phyloP scores from a whole-genome alignment of 352 stramenopile species.

The Elongisporangium undulatum region DNA sequence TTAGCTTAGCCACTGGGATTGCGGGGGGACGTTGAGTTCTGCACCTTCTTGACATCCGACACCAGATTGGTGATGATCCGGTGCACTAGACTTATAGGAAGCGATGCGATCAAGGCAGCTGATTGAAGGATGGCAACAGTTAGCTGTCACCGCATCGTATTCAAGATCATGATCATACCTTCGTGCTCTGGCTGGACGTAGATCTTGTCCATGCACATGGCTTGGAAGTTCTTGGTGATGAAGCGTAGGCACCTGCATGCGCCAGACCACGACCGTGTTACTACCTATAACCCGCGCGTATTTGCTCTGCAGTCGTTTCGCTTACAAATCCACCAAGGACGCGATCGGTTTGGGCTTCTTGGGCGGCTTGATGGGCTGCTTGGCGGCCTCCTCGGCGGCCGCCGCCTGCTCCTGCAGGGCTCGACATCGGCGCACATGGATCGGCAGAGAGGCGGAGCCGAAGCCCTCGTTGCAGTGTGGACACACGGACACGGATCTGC shows the following conservation, averaged over 20 bases:
- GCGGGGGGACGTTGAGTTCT: no score
- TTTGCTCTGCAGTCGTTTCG: not conserved
- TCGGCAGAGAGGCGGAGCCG: conserved; percentile 49
- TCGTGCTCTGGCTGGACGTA: conserved; percentile 48
- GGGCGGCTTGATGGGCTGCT: conserved; percentile 8
- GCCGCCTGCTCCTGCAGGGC: conserved; percentile 23
- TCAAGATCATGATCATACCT: conserved; percentile 19
- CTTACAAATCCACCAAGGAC: conserved; percentile 61
- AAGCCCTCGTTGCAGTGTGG: conserved; percentile 58
- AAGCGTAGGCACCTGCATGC: conserved; percentile 47
- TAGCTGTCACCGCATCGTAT: not conserved
- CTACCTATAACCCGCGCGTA: no score
- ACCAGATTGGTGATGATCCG: conserved; percentile 65
- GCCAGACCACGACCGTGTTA: not conserved
- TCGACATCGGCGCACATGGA: conserved; percentile 60
- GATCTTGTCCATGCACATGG: conserved; percentile 62
- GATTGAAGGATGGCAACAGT: conserved; percentile 1
- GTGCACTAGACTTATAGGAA: conserved; percentile 58
- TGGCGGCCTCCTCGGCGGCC: conserved; percentile 5
- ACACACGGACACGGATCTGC: conserved; percentile 27
- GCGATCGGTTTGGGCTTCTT: conserved; percentile 30
- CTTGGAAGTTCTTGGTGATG: conserved; percentile 68
- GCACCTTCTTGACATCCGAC: conserved; percentile 45
- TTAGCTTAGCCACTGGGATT: no score
- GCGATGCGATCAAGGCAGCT: conserved; percentile 60